Evolutionary conservation across 2,329 filamentous ascomycete species (phyloP), one percentile per base, ranked within the genome.

Genomic region (Pseudogymnoascus sp.): DNA sequence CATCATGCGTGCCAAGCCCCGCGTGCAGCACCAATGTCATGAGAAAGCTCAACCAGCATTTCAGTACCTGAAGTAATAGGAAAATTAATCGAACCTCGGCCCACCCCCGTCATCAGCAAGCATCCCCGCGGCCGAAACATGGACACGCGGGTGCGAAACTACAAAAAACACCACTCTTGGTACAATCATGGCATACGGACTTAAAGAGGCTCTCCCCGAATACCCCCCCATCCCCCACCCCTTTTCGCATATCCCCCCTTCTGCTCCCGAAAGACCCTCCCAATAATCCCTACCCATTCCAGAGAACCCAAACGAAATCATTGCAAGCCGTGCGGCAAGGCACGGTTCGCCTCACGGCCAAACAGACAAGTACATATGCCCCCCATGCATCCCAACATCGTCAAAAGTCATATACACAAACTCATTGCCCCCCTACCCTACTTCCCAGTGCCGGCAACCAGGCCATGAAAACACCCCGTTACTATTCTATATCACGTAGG

Each of bases 31-130:
- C 40, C 2, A n/a, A 45, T 13, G 21, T 45, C 40, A 45, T 45
- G 40, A 45, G 39, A 42, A 45, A 45, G 40, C 40, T 45, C 40
- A 45, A 45, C 40, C 40, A 45, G 40, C 40, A 45, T 45, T 45
- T 45, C 21, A 45, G 40, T 45, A 45, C 40, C 40, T 45, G 40
- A 45, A 45, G 40, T 45, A 45, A 45, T 45, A 45, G 40, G 40
- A 45, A 45, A 45, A 45, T 45, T 45, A 45, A 45, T 45, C 40
- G 40, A 5, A 45, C 10, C 40, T 25, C 21, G 5, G 12, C 40
- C 21, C 40, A 10, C 21, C 40, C 40, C 18, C 25, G 25, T 45
- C 40, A 45, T 45, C 40, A 45, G 40, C 40, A 45, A 45, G 40
- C 40, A 45, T 45, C 18, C 40, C 40, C 40, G 21, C 40, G 10